Evolutionary conservation across 2,329 filamentous ascomycete genomes (phyloP).

Genomic region (Akanthomyces uredinophilus): DNA sequence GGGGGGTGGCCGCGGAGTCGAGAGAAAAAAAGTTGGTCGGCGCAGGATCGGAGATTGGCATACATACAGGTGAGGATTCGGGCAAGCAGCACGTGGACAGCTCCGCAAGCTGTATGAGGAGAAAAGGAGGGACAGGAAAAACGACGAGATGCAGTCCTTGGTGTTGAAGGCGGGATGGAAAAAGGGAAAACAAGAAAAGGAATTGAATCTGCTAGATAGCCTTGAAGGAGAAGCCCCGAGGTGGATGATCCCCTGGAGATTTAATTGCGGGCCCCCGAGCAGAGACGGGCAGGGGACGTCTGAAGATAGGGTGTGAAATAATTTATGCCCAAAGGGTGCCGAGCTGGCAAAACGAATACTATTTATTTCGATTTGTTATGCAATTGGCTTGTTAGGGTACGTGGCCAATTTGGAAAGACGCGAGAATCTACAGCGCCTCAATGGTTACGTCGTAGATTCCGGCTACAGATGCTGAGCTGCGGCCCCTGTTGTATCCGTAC

Average conservation of each 20-base stretch:
- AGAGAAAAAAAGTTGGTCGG: neutral
- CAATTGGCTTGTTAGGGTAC: neutral
- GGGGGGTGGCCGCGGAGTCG: neutral
- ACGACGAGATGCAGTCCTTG: neutral
- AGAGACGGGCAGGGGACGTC: neutral
- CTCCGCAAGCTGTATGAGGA: neutral
- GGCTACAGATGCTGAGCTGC: neutral
- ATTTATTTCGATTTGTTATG: neutral
- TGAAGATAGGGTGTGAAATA: too few species aligned
- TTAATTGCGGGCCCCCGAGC: slow-evolving; percentile 1
- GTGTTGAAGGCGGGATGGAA: slow-evolving; percentile 7
- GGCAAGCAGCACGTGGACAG: neutral
- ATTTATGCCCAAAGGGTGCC: neutral
- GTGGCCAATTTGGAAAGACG: neutral
- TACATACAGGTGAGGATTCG: neutral
- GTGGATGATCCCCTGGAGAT: slow-evolving; percentile 15
- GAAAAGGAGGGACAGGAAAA: neutral
- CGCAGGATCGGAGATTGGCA: neutral
- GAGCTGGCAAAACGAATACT: neutral
- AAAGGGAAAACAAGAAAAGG: neutral
- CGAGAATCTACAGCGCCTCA: too few species aligned
- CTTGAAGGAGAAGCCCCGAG: neutral
- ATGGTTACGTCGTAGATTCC: too few species aligned
- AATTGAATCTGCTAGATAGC: neutral
- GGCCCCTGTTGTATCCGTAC: neutral